A percentile compares a stretch with the other conserved stretches of the same genome.
These are phyloP conservation scores for Vigna nakashimae DNA, from an alignment of 306 rosid genomes.

Conservation along the genomic window DNA sequence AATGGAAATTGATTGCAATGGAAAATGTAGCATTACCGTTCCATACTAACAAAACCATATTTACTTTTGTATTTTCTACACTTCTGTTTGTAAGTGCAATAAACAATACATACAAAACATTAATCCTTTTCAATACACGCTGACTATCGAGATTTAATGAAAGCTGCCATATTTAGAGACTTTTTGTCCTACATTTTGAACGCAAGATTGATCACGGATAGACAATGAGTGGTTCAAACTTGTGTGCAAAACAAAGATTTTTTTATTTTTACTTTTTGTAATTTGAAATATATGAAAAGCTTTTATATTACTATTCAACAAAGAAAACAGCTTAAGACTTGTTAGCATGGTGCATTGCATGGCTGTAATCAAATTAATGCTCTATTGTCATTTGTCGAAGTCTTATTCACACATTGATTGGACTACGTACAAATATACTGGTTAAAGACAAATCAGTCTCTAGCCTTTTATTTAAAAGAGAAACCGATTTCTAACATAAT, in stretches of 20 bases:
- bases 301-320: too few species aligned
- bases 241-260: background rate
- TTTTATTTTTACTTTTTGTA: too few species aligned
- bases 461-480: too few species aligned
- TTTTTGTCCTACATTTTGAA: background rate
- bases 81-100: conserved; percentile 25
- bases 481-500: too few species aligned
- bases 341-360: background rate
- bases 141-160: background rate
- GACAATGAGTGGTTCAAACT: conserved; percentile 30
- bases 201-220: conserved; percentile 17
- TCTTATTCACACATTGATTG: too few species aligned
- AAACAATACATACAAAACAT: conserved; percentile 8
- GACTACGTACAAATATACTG: too few species aligned
- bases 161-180: conserved; percentile 8
- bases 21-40: background rate
- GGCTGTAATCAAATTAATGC: background rate
- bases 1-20: background rate
- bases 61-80: background rate
- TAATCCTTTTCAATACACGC: conserved; percentile 22
- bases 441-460: too few species aligned
- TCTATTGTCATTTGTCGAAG: background rate
- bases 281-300: background rate
- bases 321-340: too few species aligned
- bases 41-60: background rate